Base-by-base conservation (phyloP, 2,329 filamentous ascomycete genomes). In the Pseudocercospora pini-densiflorae region DNA sequence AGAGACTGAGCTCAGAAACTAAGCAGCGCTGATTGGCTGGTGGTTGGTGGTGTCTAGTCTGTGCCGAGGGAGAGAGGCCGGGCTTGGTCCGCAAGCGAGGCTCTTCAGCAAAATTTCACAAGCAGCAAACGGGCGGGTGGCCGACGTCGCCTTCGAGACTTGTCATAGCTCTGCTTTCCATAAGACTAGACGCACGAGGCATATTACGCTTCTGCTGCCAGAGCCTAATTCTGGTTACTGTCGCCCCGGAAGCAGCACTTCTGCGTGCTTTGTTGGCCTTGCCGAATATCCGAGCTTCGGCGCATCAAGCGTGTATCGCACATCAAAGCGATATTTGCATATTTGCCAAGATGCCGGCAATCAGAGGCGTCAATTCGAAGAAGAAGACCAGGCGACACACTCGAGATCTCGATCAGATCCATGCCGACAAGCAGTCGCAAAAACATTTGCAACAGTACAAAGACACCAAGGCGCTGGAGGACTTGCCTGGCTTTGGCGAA, bases 351-450 rank as follows among this genome's bases (percentile, higher is more conserved):
- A 85, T 85, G 83, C 83, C 83, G 67, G 82, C 82, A 66, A 84
- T 84, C 68, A 79, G 83, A 63, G 83, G 83, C 71, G 74, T 79
- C 62, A 77, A 84, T 65, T 83, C 80, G 43, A 83, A 83, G 74
- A 81, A 80, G 73, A 83, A 83, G 79, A 82, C 82, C 67, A 77
- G 80, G 57, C 78, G 79, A 55, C 76, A 81, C 70, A 82, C 75
- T 75, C 95, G 95, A 80, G 94, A 97, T 80, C 85, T 97, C 76
- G 95, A 99, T 80, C 94, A 98, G 82, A 89, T 98, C 79, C 89
- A 94, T 77, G 88, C 89, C 71, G 95, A 99, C 79, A 81, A 97
- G 64, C 83, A 86, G 70, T 91, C 90, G 33, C 87, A 92, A 21
- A 91, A 90, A 78, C 94, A 98, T 77, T 88, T 99, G 36, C 82